Evolutionary conservation across 177 flowering plant genomes (phyloP), one percentile per base, ranked within the genome.

Genomic region (Telopea speciosissima): DNA sequence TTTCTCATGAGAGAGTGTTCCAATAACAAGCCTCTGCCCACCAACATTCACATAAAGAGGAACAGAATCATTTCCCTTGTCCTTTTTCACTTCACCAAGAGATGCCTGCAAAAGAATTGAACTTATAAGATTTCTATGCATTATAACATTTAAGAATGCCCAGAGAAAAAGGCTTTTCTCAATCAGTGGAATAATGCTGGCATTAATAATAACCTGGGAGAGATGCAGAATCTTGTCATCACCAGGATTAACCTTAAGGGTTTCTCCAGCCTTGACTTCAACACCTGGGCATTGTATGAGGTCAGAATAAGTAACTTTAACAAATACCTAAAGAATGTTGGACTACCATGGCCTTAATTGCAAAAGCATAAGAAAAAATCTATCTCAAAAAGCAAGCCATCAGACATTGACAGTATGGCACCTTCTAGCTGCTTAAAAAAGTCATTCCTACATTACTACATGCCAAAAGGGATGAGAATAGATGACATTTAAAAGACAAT

Each of bases 211-310:
- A 22, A 90, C 98, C 90, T 85, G 90, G 68, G 97, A 87, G 59
- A 93, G 80, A 78, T 86, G 95, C 72, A 92, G 13, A 13, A 84
- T 33, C 71, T 23, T 79, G 3, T 76, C 81, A 17, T 65, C 75
- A 0, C 76, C 88, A 74, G 87, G 85, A 13, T 69, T 12, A 42
- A 89, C 91, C 72, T 70, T 74, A n/a, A 83, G 49, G 5, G 87
- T 63, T 75, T 81, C 75, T 59, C 98, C 97, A 62, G 82, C 66
- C 78, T 93, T 91, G 24, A 93, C 90, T 79, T 89, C 95, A 74
- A 72, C 84, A 68, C 93, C 98, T 92, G 62, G 6, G 54, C 16
- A 49, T 49, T 4, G 5, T 1, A 49, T 2, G 0, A 13, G 11
- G 54, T 49, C 54, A 49, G 19, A 49, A 49, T 36, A 36, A 36